These are phyloP conservation scores for Trichoderma hamatum DNA, from an alignment of 2,329 filamentous ascomycete species.

Conservation along the genomic window DNA sequence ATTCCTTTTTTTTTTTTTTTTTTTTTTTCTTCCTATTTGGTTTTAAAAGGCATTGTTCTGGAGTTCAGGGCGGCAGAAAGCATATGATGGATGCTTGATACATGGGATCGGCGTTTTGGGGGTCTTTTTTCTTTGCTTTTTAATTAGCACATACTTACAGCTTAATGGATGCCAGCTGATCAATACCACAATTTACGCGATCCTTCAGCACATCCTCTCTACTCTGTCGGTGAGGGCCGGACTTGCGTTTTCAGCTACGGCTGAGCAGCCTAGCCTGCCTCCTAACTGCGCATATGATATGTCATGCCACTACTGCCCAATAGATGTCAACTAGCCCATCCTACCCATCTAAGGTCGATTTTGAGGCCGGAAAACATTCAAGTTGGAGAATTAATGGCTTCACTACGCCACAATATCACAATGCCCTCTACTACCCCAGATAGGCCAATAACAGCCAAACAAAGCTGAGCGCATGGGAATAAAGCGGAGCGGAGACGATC, in stretches of 20 bases:
- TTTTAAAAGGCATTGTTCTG: slow-evolving; percentile 7
- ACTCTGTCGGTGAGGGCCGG: background rate
- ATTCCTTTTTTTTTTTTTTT: background rate
- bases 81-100: background rate
- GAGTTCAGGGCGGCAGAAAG: background rate
- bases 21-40: background rate
- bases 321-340: background rate
- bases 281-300: slow-evolving; percentile 9
- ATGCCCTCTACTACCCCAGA: background rate
- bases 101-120: background rate
- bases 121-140: background rate
- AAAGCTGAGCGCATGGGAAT: slow-evolving; percentile 12
- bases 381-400: slow-evolving; percentile 5
- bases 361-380: background rate
- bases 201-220: background rate
- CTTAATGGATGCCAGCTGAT: background rate
- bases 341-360: background rate
- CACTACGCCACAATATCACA: background rate
- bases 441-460: background rate
- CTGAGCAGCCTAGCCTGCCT: background rate
- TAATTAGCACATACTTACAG: background rate
- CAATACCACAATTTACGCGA: background rate
- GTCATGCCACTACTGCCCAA: background rate
- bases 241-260: slow-evolving; percentile 9
- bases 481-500: slow-evolving; percentile 20